Evolutionary conservation across 306 rosid genomes (phyloP).

Genomic region (Cucurbita ficifolia): DNA sequence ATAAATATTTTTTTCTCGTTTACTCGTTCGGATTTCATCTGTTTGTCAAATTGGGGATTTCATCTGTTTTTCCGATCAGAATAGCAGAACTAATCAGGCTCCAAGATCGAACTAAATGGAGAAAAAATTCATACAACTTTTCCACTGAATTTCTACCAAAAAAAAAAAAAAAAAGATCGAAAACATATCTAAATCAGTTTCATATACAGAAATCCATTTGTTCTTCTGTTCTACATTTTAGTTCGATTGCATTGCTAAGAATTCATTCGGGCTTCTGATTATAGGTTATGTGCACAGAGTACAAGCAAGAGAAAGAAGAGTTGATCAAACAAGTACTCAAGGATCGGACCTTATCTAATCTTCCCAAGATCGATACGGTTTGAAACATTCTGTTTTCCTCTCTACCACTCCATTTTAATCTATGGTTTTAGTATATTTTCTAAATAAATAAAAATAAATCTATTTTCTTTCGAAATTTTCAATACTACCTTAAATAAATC

Average conservation of each 20-base stretch:
- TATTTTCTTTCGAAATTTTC: no score
- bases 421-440: no score
- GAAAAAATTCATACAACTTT: background rate
- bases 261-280: background rate
- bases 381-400: background rate
- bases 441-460: no score
- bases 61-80: background rate
- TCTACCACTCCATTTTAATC: background rate
- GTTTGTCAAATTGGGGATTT: background rate
- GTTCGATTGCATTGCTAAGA: background rate
- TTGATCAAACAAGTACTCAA: slow-evolving; percentile 41
- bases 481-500: no score
- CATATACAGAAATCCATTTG: background rate
- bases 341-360: slow-evolving; percentile 45
- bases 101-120: background rate
- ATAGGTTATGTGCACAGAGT: slow-evolving; percentile 69
- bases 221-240: background rate
- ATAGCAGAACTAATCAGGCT: background rate
- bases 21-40: background rate
- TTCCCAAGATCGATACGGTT: slow-evolving; percentile 69
- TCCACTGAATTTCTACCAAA: background rate
- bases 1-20: background rate
- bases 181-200: background rate
- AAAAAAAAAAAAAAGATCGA: no score
- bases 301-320: slow-evolving; percentile 51